Evolutionary conservation across 2,329 filamentous ascomycete genomes (phyloP).

Genomic region (Fusarium sp.): DNA sequence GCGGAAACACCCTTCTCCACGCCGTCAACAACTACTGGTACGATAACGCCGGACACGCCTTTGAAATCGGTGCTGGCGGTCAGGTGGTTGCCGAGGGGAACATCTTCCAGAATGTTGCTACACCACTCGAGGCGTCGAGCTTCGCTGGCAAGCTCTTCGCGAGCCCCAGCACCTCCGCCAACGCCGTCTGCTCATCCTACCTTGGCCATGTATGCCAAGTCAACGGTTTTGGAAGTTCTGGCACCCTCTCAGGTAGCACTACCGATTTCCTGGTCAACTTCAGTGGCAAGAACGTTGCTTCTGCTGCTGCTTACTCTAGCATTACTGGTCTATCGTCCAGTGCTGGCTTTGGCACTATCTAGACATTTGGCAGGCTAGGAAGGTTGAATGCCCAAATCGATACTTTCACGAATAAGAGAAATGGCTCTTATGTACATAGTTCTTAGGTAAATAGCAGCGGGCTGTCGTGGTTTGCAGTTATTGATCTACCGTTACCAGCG

Average conservation of each 20-base stretch:
- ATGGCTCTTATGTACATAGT: background rate
- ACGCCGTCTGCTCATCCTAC: constrained; percentile 50
- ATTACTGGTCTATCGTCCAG: constrained; percentile 48
- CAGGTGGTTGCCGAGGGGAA: background rate
- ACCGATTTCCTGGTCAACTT: constrained; percentile 59
- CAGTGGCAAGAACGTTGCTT: constrained; percentile 59
- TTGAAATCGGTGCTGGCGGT: background rate
- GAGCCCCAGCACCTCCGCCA: constrained; percentile 43
- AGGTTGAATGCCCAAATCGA: rapidly evolving
- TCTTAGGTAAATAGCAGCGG: background rate
- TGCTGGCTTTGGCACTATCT: constrained; percentile 57
- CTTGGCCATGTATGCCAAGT: constrained; percentile 59
- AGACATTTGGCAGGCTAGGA: background rate
- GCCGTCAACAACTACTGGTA: constrained; percentile 8
- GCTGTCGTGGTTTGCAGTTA: no score
- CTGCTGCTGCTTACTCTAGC: constrained; percentile 47
- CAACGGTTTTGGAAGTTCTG: constrained; percentile 56
- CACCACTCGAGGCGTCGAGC: constrained; percentile 36
- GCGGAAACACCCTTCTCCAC: constrained; percentile 1
- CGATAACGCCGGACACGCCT: background rate
- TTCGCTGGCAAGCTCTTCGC: constrained; percentile 51
- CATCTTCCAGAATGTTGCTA: background rate
- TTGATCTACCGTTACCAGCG: rapidly evolving
- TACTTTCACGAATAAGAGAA: no score
- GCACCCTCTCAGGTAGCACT: constrained; percentile 50